Conservation (phyloP, 2,329 filamentous ascomycete genomes). For the Aulographum hederae region DNA sequence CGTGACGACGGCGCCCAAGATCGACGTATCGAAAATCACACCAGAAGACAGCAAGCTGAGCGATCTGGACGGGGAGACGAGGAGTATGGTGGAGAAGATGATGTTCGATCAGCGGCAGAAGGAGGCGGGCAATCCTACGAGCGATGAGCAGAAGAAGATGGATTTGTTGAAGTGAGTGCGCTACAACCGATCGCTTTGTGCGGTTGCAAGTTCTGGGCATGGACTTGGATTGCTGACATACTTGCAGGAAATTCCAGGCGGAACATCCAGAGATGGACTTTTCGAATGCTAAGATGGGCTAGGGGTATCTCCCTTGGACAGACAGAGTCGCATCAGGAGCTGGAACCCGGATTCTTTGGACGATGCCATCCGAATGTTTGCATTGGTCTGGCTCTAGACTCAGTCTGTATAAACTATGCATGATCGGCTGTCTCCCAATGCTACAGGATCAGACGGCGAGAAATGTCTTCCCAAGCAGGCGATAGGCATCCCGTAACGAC, state of each 20-base stretch:
- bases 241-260: conserved; percentile 77
- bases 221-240: conserved; percentile 1
- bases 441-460: too few species aligned
- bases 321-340: too few species aligned
- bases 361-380: too few species aligned
- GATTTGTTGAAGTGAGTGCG: conserved; percentile 86
- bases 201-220: not conserved
- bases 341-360: too few species aligned
- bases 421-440: too few species aligned
- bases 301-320: conserved; percentile 8
- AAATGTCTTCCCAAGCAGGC: too few species aligned
- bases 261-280: conserved; percentile 61
- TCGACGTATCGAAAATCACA: conserved; percentile 88
- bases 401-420: too few species aligned
- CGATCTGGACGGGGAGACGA: conserved; percentile 86
- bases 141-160: conserved; percentile 87
- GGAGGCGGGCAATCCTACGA: conserved; percentile 73
- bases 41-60: conserved; percentile 83
- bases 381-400: too few species aligned
- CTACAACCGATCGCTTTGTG: too few species aligned
- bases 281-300: conserved; percentile 41
- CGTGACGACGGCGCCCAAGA: conserved; percentile 67
- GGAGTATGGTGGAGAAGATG: conserved; percentile 99
- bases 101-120: conserved; percentile 99
- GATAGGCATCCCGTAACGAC: too few species aligned